A percentile compares a stretch with the other conserved stretches of the same genome.
Conservation (phyloP, 2,329 filamentous ascomycete species). For the Parafenestella ontariensis region DNA sequence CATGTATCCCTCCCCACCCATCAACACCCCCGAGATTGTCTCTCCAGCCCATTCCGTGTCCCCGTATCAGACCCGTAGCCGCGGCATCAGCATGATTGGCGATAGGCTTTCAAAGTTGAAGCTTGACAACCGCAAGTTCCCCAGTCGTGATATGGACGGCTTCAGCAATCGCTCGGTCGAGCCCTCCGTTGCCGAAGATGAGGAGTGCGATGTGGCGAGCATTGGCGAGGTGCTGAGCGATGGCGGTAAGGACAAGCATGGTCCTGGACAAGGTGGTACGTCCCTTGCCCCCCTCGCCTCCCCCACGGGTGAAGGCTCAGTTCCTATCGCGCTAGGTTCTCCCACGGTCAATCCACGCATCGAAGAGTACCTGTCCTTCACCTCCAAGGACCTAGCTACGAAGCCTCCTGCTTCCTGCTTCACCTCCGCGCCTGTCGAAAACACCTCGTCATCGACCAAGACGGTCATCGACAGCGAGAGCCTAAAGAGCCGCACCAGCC, state of each 20-base stretch:
- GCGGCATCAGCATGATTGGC: slow-evolving; percentile 79
- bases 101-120: slow-evolving; percentile 81
- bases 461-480: slow-evolving; percentile 14
- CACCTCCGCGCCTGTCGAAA: slow-evolving; percentile 21
- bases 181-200: slow-evolving; percentile 24
- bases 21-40: slow-evolving; percentile 37
- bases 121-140: slow-evolving; percentile 23
- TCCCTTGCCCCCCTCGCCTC: slow-evolving; percentile 4
- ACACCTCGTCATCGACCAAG: slow-evolving; percentile 11
- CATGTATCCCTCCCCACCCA: slow-evolving; percentile 39
- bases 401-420: slow-evolving; percentile 21
- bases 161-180: slow-evolving; percentile 29
- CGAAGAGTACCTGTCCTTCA: slow-evolving; percentile 39
- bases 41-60: slow-evolving; percentile 37
- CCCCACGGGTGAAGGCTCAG: slow-evolving; percentile 16
- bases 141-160: slow-evolving; percentile 19
- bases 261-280: slow-evolving; percentile 17
- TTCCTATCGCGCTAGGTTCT: slow-evolving; percentile 37
- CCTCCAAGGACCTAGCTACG: slow-evolving; percentile 33
- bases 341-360: slow-evolving; percentile 35
- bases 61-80: slow-evolving; percentile 21
- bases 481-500: slow-evolving; percentile 13
- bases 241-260: slow-evolving; percentile 13
- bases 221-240: slow-evolving; percentile 27
- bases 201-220: slow-evolving; percentile 23